Percentiles rank a stretch among this genome's conserved stretches.
Conservation (phyloP, 805 yeast species). For the Metschnikowia aberdeeniae region DNA sequence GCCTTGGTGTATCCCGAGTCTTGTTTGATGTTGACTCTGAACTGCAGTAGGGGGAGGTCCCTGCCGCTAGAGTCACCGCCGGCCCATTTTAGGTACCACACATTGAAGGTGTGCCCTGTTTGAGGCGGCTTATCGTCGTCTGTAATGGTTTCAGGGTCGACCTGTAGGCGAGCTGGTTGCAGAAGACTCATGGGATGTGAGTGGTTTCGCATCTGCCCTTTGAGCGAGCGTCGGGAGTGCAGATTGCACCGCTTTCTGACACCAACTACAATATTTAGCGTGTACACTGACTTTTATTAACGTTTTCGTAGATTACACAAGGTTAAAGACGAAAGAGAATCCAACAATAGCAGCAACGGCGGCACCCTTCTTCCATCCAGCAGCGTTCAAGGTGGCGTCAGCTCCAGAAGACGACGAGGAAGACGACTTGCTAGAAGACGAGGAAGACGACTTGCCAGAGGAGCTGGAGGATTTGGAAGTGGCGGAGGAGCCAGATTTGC, state of each 20-base stretch:
- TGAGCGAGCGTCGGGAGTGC: conserved; percentile 2
- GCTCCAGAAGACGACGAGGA: conserved; percentile 18
- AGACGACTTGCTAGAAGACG: conserved; percentile 6
- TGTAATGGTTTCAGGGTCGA: conserved; percentile 54
- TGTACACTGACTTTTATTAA: no score
- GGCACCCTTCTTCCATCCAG: conserved; percentile 36
- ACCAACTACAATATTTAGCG: no score
- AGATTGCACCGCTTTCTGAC: neutral
- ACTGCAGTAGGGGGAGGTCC: conserved; percentile 48
- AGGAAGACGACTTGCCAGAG: conserved; percentile 2
- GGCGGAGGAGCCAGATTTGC: neutral
- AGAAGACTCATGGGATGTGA: conserved; percentile 1
- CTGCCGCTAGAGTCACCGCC: conserved; percentile 54
- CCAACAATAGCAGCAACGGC: conserved; percentile 36
- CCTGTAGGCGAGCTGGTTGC: conserved; percentile 69
- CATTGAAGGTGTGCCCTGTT: conserved; percentile 73
- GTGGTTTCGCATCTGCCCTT: neutral
- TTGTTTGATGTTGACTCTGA: conserved; percentile 50
- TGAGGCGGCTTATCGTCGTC: conserved; percentile 70
- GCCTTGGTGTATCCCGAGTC: conserved; percentile 81
- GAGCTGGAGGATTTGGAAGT: neutral
- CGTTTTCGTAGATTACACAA: neutral
- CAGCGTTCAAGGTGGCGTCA: conserved; percentile 17
- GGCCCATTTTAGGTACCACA: conserved; percentile 90
- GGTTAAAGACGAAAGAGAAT: conserved; percentile 30